A percentile compares a stretch with the other conserved stretches of the same genome.
Evolutionary conservation across 441 rosid genomes (phyloP).

Genomic region (Populus hybrid): DNA sequence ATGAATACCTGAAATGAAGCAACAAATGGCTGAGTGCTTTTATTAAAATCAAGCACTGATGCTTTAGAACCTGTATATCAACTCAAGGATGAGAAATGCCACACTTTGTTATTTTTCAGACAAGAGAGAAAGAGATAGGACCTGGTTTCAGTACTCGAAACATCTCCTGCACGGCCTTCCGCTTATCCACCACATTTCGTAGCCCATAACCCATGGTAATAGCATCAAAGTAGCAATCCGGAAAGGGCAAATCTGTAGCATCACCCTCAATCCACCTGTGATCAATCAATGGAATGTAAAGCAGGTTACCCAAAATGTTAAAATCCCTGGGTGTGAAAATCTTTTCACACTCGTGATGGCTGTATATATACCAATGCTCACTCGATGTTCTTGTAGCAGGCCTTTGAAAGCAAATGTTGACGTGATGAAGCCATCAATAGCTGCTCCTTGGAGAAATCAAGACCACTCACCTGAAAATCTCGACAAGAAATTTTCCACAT

Average conservation of each 20-base stretch:
- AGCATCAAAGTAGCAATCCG: slow-evolving; percentile 64
- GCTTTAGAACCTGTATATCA: slow-evolving; percentile 51
- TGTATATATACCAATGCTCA: slow-evolving; percentile 55
- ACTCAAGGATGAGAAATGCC: slow-evolving; percentile 9
- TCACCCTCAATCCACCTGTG: slow-evolving; percentile 84
- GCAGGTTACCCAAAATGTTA: background rate
- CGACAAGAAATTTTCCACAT: background rate
- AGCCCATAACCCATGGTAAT: slow-evolving; percentile 89
- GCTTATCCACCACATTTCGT: slow-evolving; percentile 56
- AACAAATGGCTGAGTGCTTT: no score
- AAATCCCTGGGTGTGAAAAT: background rate
- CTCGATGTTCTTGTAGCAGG: slow-evolving; percentile 78
- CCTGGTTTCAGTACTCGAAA: slow-evolving; percentile 75
- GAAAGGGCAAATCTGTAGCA: slow-evolving; percentile 69
- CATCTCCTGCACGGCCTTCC: slow-evolving; percentile 60
- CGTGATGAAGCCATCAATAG: slow-evolving; percentile 60
- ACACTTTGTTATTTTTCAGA: background rate
- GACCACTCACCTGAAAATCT: slow-evolving; percentile 56
- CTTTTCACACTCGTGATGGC: background rate
- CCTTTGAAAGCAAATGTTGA: slow-evolving; percentile 41
- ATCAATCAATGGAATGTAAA: slow-evolving; percentile 15
- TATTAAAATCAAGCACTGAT: slow-evolving; percentile 70
- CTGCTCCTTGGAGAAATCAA: slow-evolving; percentile 82
- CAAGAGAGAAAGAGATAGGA: slow-evolving; percentile 8
- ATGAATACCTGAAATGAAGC: no score